Percentiles rank a stretch among this genome's conserved stretches.
Conservation (phyloP, 306 rosid species). For the Datisca glomerata region DNA sequence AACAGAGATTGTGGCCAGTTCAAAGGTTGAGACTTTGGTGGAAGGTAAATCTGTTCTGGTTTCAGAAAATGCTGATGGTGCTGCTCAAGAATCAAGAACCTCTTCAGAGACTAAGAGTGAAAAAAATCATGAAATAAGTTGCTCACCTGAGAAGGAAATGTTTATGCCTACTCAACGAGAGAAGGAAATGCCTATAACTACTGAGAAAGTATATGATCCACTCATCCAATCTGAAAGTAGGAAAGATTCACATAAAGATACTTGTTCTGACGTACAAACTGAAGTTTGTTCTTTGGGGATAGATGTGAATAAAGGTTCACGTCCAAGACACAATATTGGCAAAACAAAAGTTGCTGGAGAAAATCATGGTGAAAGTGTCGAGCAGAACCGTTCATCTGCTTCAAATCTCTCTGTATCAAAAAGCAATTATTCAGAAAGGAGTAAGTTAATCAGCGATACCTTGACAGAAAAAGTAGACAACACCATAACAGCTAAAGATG, state of each 20-base stretch:
- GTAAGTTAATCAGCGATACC: slow-evolving; percentile 22
- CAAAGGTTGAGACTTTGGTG: slow-evolving; percentile 22
- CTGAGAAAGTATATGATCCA: slow-evolving; percentile 16
- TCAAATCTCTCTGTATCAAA: slow-evolving; percentile 17
- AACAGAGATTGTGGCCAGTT: slow-evolving; percentile 24
- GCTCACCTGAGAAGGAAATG: slow-evolving; percentile 17
- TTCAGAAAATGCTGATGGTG: slow-evolving; percentile 26
- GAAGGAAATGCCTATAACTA: slow-evolving; percentile 16
- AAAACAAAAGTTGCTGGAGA: slow-evolving; percentile 16
- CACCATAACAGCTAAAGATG: slow-evolving; percentile 20
- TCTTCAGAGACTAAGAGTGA: slow-evolving; percentile 12
- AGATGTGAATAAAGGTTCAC: slow-evolving; percentile 12
- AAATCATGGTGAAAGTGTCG: slow-evolving; percentile 20
- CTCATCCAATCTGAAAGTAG: slow-evolving; percentile 15
- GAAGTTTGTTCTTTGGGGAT: slow-evolving; percentile 22
- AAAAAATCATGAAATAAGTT: slow-evolving; percentile 23
- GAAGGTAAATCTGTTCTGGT: slow-evolving; percentile 21
- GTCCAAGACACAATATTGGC: slow-evolving; percentile 20
- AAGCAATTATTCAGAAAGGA: slow-evolving; percentile 22
- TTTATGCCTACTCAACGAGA: slow-evolving; percentile 20
- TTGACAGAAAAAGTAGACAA: slow-evolving; percentile 16
- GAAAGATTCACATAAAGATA: slow-evolving; percentile 22
- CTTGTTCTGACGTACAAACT: slow-evolving; percentile 17
- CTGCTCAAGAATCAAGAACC: slow-evolving; percentile 15
- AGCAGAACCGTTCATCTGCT: slow-evolving; percentile 25